Conservation (phyloP, 176 grass and related monocot genomes). For the Zea mays region DNA sequence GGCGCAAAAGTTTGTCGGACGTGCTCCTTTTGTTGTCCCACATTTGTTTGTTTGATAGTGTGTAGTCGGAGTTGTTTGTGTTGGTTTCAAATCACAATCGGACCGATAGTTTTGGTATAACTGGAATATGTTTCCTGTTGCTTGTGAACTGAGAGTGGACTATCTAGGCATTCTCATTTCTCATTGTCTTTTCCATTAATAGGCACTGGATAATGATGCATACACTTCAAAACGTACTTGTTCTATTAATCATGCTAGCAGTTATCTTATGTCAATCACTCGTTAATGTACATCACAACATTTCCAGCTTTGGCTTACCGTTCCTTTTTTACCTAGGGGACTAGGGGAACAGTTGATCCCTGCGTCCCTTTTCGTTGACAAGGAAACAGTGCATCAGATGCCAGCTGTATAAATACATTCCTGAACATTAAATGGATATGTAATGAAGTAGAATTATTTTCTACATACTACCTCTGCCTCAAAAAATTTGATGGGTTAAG, state of each 20-base stretch:
- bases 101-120: constrained; percentile 22
- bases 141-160: background rate
- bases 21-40: background rate
- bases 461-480: background rate
- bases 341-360: background rate
- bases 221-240: background rate
- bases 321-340: background rate
- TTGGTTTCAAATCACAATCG: background rate
- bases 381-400: constrained; percentile 4
- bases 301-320: background rate
- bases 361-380: background rate
- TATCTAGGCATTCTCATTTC: background rate
- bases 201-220: background rate
- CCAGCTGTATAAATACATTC: background rate
- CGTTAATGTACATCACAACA: background rate
- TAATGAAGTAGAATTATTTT: constrained; percentile 5
- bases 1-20: background rate
- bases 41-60: background rate
- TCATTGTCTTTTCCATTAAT: background rate
- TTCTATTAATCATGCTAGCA: constrained; percentile 18
- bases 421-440: background rate
- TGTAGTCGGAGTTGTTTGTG: background rate
- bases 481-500: background rate
- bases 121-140: background rate
- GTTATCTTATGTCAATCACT: background rate